Conservation (phyloP, 1,284 basidiomycete genomes). For the Ganoderma resinaceum region DNA sequence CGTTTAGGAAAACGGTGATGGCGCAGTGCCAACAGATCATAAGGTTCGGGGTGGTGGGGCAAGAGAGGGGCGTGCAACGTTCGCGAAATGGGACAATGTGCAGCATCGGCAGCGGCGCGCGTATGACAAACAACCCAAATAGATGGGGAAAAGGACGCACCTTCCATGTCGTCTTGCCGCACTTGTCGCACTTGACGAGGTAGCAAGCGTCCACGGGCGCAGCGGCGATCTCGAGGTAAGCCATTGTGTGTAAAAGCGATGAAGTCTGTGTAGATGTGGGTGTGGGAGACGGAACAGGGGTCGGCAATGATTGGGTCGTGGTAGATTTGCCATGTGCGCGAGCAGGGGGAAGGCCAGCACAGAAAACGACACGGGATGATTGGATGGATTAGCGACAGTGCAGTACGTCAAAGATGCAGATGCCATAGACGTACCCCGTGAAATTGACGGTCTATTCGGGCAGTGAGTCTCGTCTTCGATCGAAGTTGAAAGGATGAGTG, state of each 20-base stretch:
- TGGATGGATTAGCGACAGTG: background rate
- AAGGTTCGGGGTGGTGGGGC: conserved; percentile 8
- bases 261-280: background rate
- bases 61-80: background rate
- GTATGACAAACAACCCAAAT: background rate
- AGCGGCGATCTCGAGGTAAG: conserved; percentile 31
- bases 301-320: conserved; percentile 1
- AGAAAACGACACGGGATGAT: background rate
- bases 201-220: conserved; percentile 62
- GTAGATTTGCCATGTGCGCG: background rate
- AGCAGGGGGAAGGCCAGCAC: background rate
- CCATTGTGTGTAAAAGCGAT: conserved; percentile 29
- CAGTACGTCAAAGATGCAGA: background rate
- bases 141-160: no score
- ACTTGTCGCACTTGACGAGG: conserved; percentile 63
- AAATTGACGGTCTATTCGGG: background rate
- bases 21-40: background rate
- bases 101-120: background rate
- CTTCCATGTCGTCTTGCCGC: conserved; percentile 78
- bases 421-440: background rate
- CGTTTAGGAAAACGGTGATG: background rate
- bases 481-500: background rate
- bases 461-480: background rate
- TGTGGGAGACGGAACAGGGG: background rate
- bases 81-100: background rate